Evolutionary conservation across 2,329 filamentous ascomycete genomes (phyloP).

Genomic region (Fusarium papillatum): DNA sequence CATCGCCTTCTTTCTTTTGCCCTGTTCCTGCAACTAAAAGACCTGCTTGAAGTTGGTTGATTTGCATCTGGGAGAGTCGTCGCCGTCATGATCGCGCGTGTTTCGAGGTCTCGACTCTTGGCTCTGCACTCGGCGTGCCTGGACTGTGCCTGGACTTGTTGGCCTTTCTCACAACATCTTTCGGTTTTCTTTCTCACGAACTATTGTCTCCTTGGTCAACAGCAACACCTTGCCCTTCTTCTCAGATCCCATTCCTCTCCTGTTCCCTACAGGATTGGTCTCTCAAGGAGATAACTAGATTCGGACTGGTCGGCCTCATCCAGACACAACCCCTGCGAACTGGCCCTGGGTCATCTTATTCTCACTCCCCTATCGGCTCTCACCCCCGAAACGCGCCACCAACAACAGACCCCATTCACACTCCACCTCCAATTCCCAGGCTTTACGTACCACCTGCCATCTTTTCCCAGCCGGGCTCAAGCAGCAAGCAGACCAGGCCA

Average conservation of each 20-base stretch:
- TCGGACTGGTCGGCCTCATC: background rate
- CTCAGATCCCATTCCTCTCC: background rate
- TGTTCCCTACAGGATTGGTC: background rate
- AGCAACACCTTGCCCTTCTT: background rate
- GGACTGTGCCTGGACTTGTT: background rate
- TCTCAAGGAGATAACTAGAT: background rate
- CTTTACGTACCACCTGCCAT: slow-evolving; percentile 19
- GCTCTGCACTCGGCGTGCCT: slow-evolving; percentile 22
- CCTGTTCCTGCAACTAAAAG: slow-evolving; percentile 30
- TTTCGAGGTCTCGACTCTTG: background rate
- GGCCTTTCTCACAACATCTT: background rate
- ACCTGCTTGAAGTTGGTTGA: slow-evolving; percentile 12
- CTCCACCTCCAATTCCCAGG: slow-evolving; percentile 23
- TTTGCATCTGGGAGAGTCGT: slow-evolving; percentile 12
- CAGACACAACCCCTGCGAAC: slow-evolving; percentile 24
- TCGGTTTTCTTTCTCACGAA: background rate
- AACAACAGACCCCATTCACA: slow-evolving; percentile 31
- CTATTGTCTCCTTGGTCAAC: background rate
- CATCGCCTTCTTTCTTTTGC: slow-evolving; percentile 7
- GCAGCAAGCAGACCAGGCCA: background rate
- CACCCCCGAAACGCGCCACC: slow-evolving; percentile 31
- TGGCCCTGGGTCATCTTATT: slow-evolving; percentile 21
- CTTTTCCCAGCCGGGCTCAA: slow-evolving; percentile 1
- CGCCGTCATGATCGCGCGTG: slow-evolving; percentile 10
- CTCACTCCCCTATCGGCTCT: slow-evolving; percentile 16